Conservation (phyloP, 768 basidiomycete genomes). For the Kwoniella pini region DNA sequence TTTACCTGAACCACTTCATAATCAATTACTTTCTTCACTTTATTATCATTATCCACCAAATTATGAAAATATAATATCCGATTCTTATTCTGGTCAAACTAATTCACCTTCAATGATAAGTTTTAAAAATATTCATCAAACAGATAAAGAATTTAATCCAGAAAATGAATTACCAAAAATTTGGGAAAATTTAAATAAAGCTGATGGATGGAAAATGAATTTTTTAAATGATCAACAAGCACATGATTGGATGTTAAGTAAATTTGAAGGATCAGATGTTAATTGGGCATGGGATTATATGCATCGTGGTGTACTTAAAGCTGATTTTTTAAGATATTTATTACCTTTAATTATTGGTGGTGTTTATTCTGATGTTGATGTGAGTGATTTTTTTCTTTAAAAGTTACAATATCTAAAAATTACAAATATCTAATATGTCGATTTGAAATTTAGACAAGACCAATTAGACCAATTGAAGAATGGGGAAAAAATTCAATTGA, state of each 20-base stretch:
- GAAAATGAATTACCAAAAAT: conserved; percentile 13
- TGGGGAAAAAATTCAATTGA: conserved; percentile 41
- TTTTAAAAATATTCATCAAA: conserved; percentile 44
- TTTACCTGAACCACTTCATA: conserved; percentile 10
- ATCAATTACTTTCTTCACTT: conserved; percentile 17
- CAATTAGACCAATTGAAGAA: conserved; percentile 40
- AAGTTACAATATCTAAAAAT: no score
- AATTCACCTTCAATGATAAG: conserved; percentile 29
- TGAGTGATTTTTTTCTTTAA: conserved; percentile 29
- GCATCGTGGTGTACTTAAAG: conserved; percentile 44
- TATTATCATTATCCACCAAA: conserved; percentile 14
- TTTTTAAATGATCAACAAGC: conserved; percentile 42
- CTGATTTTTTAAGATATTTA: conserved; percentile 48
- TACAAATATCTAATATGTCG: not conserved
- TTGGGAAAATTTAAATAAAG: conserved; percentile 36
- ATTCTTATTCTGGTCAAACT: not conserved
- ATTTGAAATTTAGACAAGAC: conserved; percentile 26
- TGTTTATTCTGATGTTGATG: conserved; percentile 50
- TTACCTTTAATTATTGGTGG: conserved; percentile 43
- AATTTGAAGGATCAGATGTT: conserved; percentile 28
- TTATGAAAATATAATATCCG: conserved; percentile 7
- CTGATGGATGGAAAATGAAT: conserved; percentile 40
- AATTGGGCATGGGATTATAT: conserved; percentile 44
- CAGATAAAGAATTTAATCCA: conserved; percentile 33
- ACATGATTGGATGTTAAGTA: conserved; percentile 26